phyloP scores from a whole-genome alignment of 2,329 filamentous ascomycete species.

The Cladobotryum protrusum region DNA sequence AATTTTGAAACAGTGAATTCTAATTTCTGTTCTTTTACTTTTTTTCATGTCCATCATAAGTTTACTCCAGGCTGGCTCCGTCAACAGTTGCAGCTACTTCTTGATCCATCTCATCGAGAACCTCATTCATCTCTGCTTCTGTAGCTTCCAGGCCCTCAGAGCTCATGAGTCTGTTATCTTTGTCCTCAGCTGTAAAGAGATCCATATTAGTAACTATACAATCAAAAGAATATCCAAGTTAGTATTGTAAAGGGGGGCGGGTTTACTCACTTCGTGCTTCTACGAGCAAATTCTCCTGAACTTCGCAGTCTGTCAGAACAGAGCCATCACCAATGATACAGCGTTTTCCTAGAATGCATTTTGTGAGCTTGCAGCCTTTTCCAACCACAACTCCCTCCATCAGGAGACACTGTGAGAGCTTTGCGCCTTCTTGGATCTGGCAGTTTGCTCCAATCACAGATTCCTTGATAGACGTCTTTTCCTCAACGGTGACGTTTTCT shows the following conservation, averaged over 20 bases:
- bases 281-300: constrained; percentile 82
- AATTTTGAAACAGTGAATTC: too few species aligned
- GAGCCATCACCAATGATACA: constrained; percentile 77
- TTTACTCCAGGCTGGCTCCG: constrained; percentile 14
- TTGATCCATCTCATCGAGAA: constrained; percentile 38
- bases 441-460: constrained; percentile 82
- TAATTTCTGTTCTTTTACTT: background rate
- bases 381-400: constrained; percentile 90
- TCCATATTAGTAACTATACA: background rate
- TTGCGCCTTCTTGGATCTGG: constrained; percentile 78
- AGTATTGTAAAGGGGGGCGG: background rate
- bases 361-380: constrained; percentile 75
- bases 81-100: constrained; percentile 24
- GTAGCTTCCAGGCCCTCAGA: constrained; percentile 60
- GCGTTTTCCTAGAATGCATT: constrained; percentile 77
- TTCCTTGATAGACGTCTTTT: constrained; percentile 89
- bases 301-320: constrained; percentile 81
- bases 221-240: background rate
- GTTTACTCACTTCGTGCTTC: constrained; percentile 63
- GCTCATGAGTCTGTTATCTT: constrained; percentile 62
- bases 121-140: constrained; percentile 54
- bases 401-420: constrained; percentile 77
- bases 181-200: constrained; percentile 51
- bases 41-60: background rate
- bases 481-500: constrained; percentile 83